Base-by-base conservation (phyloP, 1,284 basidiomycete genomes). In the Irpex sp. region DNA sequence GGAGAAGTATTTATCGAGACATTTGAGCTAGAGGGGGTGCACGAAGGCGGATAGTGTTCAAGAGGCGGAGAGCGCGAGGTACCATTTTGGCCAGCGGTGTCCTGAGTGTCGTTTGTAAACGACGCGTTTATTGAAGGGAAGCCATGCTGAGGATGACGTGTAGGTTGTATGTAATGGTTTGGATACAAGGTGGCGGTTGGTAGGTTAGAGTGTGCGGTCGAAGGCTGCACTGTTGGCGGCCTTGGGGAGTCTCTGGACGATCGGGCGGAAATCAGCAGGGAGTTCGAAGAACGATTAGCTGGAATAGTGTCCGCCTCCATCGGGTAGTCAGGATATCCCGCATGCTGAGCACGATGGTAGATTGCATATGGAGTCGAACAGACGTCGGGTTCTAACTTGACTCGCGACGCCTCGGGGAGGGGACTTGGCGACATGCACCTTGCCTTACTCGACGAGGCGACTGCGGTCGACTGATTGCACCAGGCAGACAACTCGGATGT, bases 181-280 rank as follows among this genome's bases (percentile, higher is more conserved):
- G 73, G 66, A 65, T 61, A 78, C 74, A 83, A 82, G 76, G 77
- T 68, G 72, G 75, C 69, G 70, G 70, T 66, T 68, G 67, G 63
- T 69, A 71, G 66, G 70, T 70, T 66, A 74, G 64, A 59, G 61
- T 56, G 33, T 69, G 57, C 56, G 60, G 67, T 63, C 63, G 69
- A 70, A 71, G 76, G 76, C 75, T 72, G 78, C 81, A 78, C 77
- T 69, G 73, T 65, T 69, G 71, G 73, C 63, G 70, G 74, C 77
- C 78, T 72, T 70, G 71, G 19, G 17, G 49, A 66, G 60, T 57
- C 66, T 78, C 79, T 82, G 76, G 72, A 72, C 71, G 74, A 75
- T 68, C 79, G 75, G 63, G 78, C 67, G 63, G 63, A 64, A 66
- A 71, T 83, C 71, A 78, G 78, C 69, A 77, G 74, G 11, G 53